Conservation (phyloP, 495 filamentous ascomycete genomes). For the Neurospora pannonica region DNA sequence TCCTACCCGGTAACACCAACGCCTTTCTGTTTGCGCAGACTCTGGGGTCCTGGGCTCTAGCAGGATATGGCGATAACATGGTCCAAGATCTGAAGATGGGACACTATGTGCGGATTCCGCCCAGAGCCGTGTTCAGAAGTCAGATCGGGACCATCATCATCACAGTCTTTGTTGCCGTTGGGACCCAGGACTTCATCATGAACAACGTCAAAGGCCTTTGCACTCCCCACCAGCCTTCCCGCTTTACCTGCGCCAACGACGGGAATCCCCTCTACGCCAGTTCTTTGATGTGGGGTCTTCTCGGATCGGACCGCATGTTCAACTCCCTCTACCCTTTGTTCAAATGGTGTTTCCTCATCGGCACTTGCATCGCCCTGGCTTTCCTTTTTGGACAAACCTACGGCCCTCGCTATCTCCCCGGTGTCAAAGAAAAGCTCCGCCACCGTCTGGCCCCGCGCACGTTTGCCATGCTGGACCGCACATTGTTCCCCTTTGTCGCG, state of each 20-base stretch:
- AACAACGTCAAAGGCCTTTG: slow-evolving; percentile 21
- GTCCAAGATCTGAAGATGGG: slow-evolving; percentile 33
- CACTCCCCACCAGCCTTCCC: slow-evolving; percentile 16
- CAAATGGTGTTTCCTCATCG: slow-evolving; percentile 34
- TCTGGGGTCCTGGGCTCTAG: slow-evolving; percentile 24
- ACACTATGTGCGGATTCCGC: slow-evolving; percentile 24
- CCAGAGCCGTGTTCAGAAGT: slow-evolving; percentile 20
- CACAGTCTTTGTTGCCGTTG: slow-evolving; percentile 23
- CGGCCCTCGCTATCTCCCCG: slow-evolving; percentile 24
- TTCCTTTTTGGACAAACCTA: slow-evolving; percentile 20
- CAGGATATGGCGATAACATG: slow-evolving; percentile 25
- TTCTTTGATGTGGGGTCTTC: slow-evolving; percentile 27
- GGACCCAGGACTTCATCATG: slow-evolving; percentile 23
- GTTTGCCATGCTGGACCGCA: slow-evolving; percentile 19
- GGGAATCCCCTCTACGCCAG: slow-evolving; percentile 21
- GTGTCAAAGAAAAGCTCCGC: slow-evolving; percentile 18
- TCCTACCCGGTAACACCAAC: slow-evolving; percentile 26
- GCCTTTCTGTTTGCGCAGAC: slow-evolving; percentile 25
- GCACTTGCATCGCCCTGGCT: slow-evolving; percentile 19
- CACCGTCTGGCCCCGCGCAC: slow-evolving; percentile 8
- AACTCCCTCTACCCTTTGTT: slow-evolving; percentile 25
- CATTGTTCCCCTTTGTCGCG: slow-evolving; percentile 18
- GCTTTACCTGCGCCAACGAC: slow-evolving; percentile 26
- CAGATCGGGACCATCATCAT: slow-evolving; percentile 27
- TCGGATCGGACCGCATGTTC: slow-evolving; percentile 31